phyloP scores from a whole-genome alignment of 371 early-diverging fungal species.

The Mucor irregularis region DNA sequence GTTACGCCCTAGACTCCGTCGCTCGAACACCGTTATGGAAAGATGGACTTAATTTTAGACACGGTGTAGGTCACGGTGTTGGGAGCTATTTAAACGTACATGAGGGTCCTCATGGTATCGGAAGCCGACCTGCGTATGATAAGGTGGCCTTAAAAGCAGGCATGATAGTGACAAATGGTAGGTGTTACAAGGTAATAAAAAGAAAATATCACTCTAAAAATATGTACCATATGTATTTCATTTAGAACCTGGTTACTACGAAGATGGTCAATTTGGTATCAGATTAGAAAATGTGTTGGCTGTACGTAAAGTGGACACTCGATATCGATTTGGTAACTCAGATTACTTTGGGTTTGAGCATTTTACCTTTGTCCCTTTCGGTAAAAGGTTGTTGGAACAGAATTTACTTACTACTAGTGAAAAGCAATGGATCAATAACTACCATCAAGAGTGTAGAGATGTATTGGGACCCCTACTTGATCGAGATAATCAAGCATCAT shows the following conservation, averaged over 20 bases:
- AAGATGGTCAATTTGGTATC: conserved; percentile 96
- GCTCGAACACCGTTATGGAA: conserved; percentile 91
- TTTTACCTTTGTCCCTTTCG: conserved; percentile 85
- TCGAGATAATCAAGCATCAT: conserved; percentile 55
- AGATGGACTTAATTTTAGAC: conserved; percentile 93
- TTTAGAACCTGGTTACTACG: conserved; percentile 97
- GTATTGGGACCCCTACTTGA: conserved; percentile 74
- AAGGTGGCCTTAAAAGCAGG: conserved; percentile 71
- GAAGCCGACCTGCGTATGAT: conserved; percentile 68
- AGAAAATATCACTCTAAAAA: too few species aligned
- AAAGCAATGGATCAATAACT: conserved; percentile 81
- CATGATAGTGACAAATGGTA: conserved; percentile 90
- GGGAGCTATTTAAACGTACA: conserved; percentile 99
- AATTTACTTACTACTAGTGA: conserved; percentile 67
- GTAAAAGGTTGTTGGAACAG: conserved; percentile 69
- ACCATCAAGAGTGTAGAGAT: conserved; percentile 76
- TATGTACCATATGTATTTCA: background rate
- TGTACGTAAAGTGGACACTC: conserved; percentile 63
- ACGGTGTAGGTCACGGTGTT: conserved; percentile 99
- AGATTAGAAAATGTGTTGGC: conserved; percentile 93
- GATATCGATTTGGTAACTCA: conserved; percentile 73
- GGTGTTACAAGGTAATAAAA: background rate
- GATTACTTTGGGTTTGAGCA: conserved; percentile 88
- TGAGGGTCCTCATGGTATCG: conserved; percentile 97
- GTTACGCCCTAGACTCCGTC: conserved; percentile 84